Conservation (phyloP, 1,284 basidiomycete species). For the Leucocoprinus gongylophorus region DNA sequence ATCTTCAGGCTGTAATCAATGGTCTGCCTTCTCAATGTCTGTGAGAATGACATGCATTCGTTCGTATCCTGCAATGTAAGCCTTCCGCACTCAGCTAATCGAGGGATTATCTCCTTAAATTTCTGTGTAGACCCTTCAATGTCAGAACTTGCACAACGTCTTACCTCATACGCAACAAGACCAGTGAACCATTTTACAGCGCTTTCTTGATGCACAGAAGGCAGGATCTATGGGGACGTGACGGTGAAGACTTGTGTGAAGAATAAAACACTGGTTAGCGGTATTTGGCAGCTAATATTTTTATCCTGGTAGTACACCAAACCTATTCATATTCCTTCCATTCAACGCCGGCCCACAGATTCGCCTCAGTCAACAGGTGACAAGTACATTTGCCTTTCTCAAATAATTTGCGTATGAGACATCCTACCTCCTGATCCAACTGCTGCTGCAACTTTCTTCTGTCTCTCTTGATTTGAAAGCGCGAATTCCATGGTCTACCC, state of each 20-base stretch:
- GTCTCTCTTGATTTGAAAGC: conserved; percentile 31
- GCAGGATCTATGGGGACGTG: conserved; percentile 39
- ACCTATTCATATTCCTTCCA: conserved; percentile 35
- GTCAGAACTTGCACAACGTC: conserved; percentile 19
- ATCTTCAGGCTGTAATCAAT: conserved; percentile 38
- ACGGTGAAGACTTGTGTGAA: conserved; percentile 24
- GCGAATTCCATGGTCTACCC: conserved; percentile 30
- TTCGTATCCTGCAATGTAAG: conserved; percentile 39
- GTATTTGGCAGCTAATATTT: conserved; percentile 28
- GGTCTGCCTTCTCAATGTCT: conserved; percentile 21
- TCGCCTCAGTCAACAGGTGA: conserved; percentile 35
- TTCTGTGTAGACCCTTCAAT: conserved; percentile 29
- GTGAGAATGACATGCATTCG: conserved; percentile 16
- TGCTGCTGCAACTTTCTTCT: conserved; percentile 48
- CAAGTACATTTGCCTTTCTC: not conserved
- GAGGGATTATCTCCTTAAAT: not conserved
- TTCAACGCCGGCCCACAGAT: conserved; percentile 38
- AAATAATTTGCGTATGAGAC: conserved; percentile 56
- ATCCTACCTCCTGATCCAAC: conserved; percentile 53
- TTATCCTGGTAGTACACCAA: conserved; percentile 33
- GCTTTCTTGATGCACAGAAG: conserved; percentile 35
- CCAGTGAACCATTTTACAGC: conserved; percentile 27
- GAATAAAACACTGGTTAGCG: not conserved
- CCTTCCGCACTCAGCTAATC: not conserved
- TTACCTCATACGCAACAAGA: conserved; percentile 16